Evolutionary conservation across 2,329 filamentous ascomycete genomes (phyloP).

Genomic region (Ceratocystis eucalypticola): DNA sequence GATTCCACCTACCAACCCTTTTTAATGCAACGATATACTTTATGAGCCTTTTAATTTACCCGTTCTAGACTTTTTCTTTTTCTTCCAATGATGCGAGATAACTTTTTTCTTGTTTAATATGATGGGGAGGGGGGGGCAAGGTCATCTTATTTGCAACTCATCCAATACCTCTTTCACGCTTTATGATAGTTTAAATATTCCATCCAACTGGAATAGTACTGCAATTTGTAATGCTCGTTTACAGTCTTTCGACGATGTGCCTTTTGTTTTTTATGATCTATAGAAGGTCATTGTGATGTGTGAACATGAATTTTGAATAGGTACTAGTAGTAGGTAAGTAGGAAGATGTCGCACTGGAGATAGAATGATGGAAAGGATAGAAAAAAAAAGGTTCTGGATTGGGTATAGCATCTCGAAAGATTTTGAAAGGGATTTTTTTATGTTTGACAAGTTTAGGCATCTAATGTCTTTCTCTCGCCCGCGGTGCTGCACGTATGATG

Average conservation of each 20-base stretch:
- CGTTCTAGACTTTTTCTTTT: neutral
- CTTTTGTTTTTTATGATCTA: slow-evolving; percentile 18
- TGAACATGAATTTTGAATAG: neutral
- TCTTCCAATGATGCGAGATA: neutral
- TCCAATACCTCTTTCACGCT: neutral
- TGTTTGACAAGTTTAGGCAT: slow-evolving; percentile 27
- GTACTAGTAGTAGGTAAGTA: neutral
- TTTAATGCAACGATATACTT: neutral
- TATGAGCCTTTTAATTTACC: neutral
- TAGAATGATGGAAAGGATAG: neutral
- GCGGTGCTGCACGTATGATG: slow-evolving; percentile 86
- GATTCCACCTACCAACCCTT: neutral
- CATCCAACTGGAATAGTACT: neutral
- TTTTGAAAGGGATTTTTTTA: slow-evolving; percentile 25
- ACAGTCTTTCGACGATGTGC: slow-evolving; percentile 10
- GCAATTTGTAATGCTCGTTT: slow-evolving; percentile 10
- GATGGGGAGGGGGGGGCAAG: neutral
- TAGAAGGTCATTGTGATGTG: slow-evolving; percentile 9
- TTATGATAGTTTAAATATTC: neutral
- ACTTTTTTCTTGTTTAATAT: neutral
- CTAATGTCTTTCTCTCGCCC: slow-evolving; percentile 63
- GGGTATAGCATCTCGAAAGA: neutral
- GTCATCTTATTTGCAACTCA: neutral
- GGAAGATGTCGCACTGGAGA: neutral
- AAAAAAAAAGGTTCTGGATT: slow-evolving; percentile 9